phyloP scores from a whole-genome alignment of 169 alveolate genomes.

The Plasmodium gallinaceum region DNA sequence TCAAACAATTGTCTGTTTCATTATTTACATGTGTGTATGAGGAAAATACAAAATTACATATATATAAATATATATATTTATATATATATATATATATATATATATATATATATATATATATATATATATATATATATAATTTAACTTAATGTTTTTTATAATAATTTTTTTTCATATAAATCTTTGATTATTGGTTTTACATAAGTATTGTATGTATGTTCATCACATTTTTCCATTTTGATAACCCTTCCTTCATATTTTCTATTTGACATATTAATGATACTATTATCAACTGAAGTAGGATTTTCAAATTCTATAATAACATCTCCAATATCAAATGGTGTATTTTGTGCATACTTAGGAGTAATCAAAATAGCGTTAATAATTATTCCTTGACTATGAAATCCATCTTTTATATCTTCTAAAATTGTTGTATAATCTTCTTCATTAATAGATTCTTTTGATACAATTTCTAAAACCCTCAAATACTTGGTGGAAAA shows the following conservation, averaged over 20 bases:
- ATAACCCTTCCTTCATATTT: slow-evolving; percentile 83
- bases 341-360: slow-evolving; percentile 80
- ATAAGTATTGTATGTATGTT: slow-evolving; percentile 18
- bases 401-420: slow-evolving; percentile 85
- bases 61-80: background rate
- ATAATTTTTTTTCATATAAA: slow-evolving; percentile 19
- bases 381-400: slow-evolving; percentile 82
- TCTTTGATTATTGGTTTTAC: slow-evolving; percentile 36
- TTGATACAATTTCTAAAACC: slow-evolving; percentile 51
- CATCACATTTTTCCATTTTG: slow-evolving; percentile 59
- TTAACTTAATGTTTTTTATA: no score
- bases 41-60: background rate
- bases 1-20: no score
- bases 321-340: slow-evolving; percentile 82
- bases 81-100: background rate
- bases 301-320: slow-evolving; percentile 81
- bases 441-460: slow-evolving; percentile 27
- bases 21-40: no score
- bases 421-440: slow-evolving; percentile 81
- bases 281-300: slow-evolving; percentile 81
- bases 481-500: slow-evolving; percentile 72
- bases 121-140: background rate
- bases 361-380: slow-evolving; percentile 79
- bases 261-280: slow-evolving; percentile 82
- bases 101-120: slow-evolving; percentile 3